Evolutionary conservation across 176 grass and related monocot genomes (phyloP).

Genomic region (barley (Hordeum vulgare)): MorexV3_pseudomolecules_assembly NC_058520.1:549977754-549978253

Average conservation of each 20-base stretch:
- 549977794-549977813: not conserved
- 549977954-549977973: not conserved
- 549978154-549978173: not conserved
- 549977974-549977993: slow-evolving; percentile 1
- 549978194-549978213: slow-evolving; percentile 23
- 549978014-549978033: slow-evolving; percentile 23
- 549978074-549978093: not conserved
- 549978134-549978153: not conserved
- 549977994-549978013: not conserved
- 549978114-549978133: not conserved
- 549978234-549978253: not conserved
- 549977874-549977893: not conserved
- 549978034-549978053: too few species aligned
- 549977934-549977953: not conserved
- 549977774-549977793: not conserved
- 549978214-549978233: not conserved
- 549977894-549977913: slow-evolving; percentile 4
- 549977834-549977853: not conserved
- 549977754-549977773: not conserved
- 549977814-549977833: not conserved
- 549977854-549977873: not conserved
- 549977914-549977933: slow-evolving; percentile 3
- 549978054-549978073: not conserved
- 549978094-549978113: not conserved
- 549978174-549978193: not conserved